A percentile compares a stretch with the other conserved stretches of the same genome.
These are phyloP conservation scores for Elsinoe fawcettii DNA, from an alignment of 2,329 filamentous ascomycete genomes.

Conservation along the genomic window DNA sequence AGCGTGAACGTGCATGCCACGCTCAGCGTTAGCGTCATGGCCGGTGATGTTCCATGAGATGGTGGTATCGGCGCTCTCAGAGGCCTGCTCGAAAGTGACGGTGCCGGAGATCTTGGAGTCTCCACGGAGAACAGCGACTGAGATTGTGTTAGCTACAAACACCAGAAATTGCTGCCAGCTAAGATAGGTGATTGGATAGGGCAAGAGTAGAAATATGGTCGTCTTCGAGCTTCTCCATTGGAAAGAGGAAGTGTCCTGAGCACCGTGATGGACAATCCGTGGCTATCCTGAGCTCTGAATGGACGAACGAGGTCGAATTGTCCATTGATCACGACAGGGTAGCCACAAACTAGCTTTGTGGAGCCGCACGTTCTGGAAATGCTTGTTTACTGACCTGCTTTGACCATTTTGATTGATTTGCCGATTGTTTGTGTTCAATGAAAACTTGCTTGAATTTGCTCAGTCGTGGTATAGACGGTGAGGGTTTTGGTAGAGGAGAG, in stretches of 20 bases:
- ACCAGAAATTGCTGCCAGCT: background rate
- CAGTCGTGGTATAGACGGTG: background rate
- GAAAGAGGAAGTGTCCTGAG: background rate
- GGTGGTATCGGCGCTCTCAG: conserved; percentile 73
- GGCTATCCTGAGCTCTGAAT: conserved; percentile 4
- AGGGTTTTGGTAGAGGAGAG: conserved; percentile 2
- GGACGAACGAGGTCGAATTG: background rate
- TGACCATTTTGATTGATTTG: conserved; percentile 80
- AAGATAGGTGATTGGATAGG: background rate
- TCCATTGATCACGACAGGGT: conserved; percentile 7
- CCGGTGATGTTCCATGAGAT: conserved; percentile 89
- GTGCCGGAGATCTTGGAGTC: conserved; percentile 92
- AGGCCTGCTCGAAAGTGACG: conserved; percentile 88
- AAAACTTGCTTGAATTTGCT: conserved; percentile 11
- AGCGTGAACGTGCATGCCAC: conserved; percentile 97
- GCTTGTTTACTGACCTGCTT: conserved; percentile 68
- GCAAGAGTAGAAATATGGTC: background rate
- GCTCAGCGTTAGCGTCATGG: conserved; percentile 89
- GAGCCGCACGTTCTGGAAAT: background rate
- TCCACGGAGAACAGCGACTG: conserved; percentile 95
- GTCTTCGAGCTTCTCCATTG: background rate
- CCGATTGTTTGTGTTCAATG: conserved; percentile 30
- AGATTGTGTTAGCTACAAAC: conserved; percentile 20
- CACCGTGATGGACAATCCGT: conserved; percentile 11
- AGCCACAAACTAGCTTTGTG: background rate